A percentile compares a stretch with the other conserved stretches of the same genome.
Conservation (phyloP, 208 protist species). For the Trichomonas vaginalis region DNA sequence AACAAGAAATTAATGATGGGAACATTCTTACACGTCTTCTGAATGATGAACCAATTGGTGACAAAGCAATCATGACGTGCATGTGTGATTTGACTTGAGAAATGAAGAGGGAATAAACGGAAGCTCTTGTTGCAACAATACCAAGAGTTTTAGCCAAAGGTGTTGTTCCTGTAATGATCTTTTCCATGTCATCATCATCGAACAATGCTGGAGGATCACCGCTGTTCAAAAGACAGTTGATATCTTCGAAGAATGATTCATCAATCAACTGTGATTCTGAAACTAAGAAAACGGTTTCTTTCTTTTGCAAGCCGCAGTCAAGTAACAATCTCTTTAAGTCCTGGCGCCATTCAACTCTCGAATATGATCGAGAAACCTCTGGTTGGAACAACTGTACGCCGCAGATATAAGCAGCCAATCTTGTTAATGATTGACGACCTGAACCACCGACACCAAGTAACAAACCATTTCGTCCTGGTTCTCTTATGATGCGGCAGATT, state of each 20-base stretch:
- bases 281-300: conserved; percentile 71
- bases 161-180: conserved; percentile 53
- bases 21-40: conserved; percentile 76
- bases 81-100: conserved; percentile 69
- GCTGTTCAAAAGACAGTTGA: conserved; percentile 87
- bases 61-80: conserved; percentile 81
- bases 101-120: conserved; percentile 72
- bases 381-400: neutral
- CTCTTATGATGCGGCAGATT: conserved; percentile 76
- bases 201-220: conserved; percentile 88
- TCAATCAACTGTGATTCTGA: conserved; percentile 75
- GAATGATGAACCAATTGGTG: conserved; percentile 77
- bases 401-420: conserved; percentile 53
- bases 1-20: conserved; percentile 87
- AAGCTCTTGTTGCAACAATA: conserved; percentile 66
- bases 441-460: conserved; percentile 83
- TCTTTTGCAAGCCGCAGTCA: conserved; percentile 64
- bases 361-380: conserved; percentile 61
- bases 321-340: conserved; percentile 48
- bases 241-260: conserved; percentile 82
- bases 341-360: conserved; percentile 36
- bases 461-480: conserved; percentile 74
- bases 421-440: conserved; percentile 77
- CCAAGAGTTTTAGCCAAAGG: conserved; percentile 35
- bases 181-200: conserved; percentile 67